Conservation (phyloP, 2,329 filamentous ascomycete genomes). For the Ceratocystiopsis minuta region DNA sequence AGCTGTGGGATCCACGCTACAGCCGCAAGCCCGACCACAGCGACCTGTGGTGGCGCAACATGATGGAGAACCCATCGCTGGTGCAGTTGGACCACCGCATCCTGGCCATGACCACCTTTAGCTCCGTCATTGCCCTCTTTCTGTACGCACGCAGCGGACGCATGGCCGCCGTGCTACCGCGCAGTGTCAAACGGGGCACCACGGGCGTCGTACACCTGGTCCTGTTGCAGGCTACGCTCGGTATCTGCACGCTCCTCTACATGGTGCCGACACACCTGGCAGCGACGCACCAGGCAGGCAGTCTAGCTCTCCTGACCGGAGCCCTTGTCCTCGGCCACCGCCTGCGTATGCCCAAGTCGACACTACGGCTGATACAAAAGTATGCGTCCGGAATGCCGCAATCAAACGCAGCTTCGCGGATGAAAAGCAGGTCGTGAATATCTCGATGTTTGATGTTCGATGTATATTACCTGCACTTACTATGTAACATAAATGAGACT, state of each 20-base stretch:
- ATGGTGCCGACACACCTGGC: conserved; percentile 80
- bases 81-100: conserved; percentile 94
- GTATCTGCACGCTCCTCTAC: conserved; percentile 83
- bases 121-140: conserved; percentile 59
- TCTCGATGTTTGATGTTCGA: too few species aligned
- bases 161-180: conserved; percentile 40
- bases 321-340: conserved; percentile 63
- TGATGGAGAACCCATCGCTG: conserved; percentile 88
- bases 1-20: conserved; percentile 79
- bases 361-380: conserved; percentile 40
- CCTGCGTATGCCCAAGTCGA: conserved; percentile 52
- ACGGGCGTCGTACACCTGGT: conserved; percentile 70
- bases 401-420: too few species aligned
- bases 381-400: conserved; percentile 5
- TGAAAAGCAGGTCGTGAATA: too few species aligned
- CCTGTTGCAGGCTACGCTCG: conserved; percentile 63
- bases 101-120: conserved; percentile 77
- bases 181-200: conserved; percentile 47
- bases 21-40: conserved; percentile 56
- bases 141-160: conserved; percentile 57
- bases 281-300: conserved; percentile 83
- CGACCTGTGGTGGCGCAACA: conserved; percentile 92
- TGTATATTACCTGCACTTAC: too few species aligned
- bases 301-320: conserved; percentile 66
- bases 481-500: too few species aligned